Evolutionary conservation across 2,329 filamentous ascomycete genomes (phyloP).

Genomic region (Rhynchosporium secalis): DNA sequence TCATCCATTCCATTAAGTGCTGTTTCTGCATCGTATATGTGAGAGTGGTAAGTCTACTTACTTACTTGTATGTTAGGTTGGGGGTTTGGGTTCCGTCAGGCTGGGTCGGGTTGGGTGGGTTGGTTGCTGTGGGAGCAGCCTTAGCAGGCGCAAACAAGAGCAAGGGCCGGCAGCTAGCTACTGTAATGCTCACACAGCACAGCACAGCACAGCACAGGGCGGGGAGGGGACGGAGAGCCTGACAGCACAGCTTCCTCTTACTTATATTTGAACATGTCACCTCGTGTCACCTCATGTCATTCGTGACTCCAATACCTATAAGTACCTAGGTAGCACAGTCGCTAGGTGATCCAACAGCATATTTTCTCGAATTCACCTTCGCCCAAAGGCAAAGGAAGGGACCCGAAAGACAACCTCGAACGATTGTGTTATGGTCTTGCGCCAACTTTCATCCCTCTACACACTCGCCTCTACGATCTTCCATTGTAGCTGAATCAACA

Average conservation of each 20-base stretch:
- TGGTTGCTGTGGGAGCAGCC: slow-evolving; percentile 12
- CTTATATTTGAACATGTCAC: too few species aligned
- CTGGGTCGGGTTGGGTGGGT: not conserved
- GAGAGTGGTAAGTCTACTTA: not conserved
- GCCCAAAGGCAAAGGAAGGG: not conserved
- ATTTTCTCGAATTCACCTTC: not conserved
- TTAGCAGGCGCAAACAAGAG: slow-evolving; percentile 7
- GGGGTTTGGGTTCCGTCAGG: not conserved
- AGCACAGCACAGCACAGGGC: not conserved
- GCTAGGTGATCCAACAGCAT: not conserved
- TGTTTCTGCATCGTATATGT: too few species aligned
- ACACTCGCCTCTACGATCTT: slow-evolving; percentile 12
- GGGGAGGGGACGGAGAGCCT: too few species aligned
- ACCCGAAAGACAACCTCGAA: not conserved
- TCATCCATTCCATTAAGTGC: too few species aligned
- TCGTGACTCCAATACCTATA: too few species aligned
- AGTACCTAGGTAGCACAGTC: not conserved
- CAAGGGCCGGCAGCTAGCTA: not conserved
- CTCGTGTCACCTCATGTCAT: too few species aligned
- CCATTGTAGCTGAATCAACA: slow-evolving; percentile 17
- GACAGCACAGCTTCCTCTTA: too few species aligned
- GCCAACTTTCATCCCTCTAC: slow-evolving; percentile 10
- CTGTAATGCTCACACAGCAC: slow-evolving; percentile 8
- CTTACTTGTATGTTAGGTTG: not conserved
- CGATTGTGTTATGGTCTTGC: slow-evolving; percentile 17